Conservation (phyloP, 768 basidiomycete genomes). For the Pleurotus ostreatus region DNA sequence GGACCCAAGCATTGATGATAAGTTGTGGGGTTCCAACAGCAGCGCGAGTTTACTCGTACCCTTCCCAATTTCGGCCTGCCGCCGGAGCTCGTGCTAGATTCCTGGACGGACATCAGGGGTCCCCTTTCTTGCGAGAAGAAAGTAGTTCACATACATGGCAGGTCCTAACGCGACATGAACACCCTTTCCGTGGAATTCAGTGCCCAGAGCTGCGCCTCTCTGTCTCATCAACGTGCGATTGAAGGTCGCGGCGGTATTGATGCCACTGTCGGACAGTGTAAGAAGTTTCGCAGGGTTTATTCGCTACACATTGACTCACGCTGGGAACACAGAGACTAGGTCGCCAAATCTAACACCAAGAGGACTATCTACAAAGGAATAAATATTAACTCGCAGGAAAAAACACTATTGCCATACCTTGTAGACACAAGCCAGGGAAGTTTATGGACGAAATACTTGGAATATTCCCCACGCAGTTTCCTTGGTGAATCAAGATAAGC, state of each 20-base stretch:
- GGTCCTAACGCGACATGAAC: conserved; percentile 51
- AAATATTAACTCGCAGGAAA: not conserved
- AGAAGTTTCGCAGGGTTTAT: not conserved
- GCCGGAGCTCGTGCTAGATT: conserved; percentile 42
- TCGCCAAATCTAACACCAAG: conserved; percentile 48
- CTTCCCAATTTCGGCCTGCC: conserved; percentile 52
- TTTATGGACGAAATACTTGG: conserved; percentile 40
- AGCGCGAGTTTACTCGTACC: conserved; percentile 19
- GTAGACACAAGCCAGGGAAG: conserved; percentile 47
- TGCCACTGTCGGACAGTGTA: conserved; percentile 27
- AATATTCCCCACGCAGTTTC: conserved; percentile 48
- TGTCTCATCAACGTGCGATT: conserved; percentile 53
- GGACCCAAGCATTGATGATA: not conserved
- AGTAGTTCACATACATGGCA: conserved; percentile 33
- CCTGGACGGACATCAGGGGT: conserved; percentile 21
- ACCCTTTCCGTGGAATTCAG: conserved; percentile 60
- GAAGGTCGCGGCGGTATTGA: conserved; percentile 51
- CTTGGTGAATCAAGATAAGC: conserved; percentile 15
- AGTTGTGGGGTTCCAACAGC: not conserved
- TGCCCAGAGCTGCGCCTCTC: conserved; percentile 53
- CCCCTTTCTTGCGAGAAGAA: not conserved
- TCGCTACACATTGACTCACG: conserved; percentile 25
- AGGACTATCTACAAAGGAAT: conserved; percentile 31
- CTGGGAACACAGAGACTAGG: conserved; percentile 44
- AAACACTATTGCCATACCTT: conserved; percentile 26